A percentile compares a stretch with the other conserved stretches of the same genome.
These are phyloP conservation scores for Chytridium lagenaria DNA, from an alignment of 371 early-diverging fungal genomes.

Conservation along the genomic window DNA sequence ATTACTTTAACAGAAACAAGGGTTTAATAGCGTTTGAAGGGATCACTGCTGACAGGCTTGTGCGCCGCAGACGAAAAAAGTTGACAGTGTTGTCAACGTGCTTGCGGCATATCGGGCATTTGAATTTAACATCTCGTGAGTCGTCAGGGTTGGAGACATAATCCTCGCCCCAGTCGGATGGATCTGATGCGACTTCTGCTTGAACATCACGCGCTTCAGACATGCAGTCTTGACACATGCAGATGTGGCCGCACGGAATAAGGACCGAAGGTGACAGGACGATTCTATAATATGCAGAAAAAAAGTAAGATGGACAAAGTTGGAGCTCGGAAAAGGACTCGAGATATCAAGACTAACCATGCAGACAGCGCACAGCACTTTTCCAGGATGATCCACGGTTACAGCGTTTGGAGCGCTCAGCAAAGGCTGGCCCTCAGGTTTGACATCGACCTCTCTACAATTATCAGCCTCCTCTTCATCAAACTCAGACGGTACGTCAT, in stretches of 20 bases:
- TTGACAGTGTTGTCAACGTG: neutral
- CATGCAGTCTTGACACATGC: conserved; percentile 7
- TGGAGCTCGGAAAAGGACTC: no score
- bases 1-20: no score
- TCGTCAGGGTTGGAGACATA: neutral
- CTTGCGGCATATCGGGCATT: neutral
- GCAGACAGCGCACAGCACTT: conserved; percentile 13
- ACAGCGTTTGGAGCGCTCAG: no score
- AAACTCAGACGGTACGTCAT: no score
- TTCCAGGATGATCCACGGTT: no score
- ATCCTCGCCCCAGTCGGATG: neutral
- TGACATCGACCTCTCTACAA: no score
- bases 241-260: conserved; percentile 19
- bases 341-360: conserved; percentile 1
- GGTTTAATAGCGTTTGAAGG: neutral
- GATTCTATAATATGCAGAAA: no score
- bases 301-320: no score
- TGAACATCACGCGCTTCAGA: neutral
- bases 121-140: neutral
- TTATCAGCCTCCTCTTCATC: no score
- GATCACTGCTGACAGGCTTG: neutral
- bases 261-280: neutral
- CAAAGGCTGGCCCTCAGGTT: no score
- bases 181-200: neutral
- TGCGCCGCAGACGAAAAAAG: conserved; percentile 15